phyloP scores from a whole-genome alignment of 1,284 basidiomycete genomes.

The Leccinum griseonigrum region DNA sequence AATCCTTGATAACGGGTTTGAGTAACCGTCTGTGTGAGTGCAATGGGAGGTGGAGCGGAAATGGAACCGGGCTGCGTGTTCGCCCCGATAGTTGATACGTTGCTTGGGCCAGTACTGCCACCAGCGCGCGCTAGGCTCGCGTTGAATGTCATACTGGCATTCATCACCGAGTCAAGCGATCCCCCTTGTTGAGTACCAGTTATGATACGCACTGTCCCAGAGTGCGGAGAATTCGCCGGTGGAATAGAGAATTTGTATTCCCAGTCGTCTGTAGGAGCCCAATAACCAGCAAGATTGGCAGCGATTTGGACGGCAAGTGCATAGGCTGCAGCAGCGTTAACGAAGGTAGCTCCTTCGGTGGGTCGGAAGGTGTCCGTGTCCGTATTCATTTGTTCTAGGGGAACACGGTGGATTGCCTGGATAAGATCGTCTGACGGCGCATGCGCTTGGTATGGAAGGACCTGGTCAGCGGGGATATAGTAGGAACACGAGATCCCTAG shows the following conservation, averaged over 20 bases:
- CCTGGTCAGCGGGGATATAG: constrained; percentile 48
- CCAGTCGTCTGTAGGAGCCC: constrained; percentile 72
- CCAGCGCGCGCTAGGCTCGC: constrained; percentile 23
- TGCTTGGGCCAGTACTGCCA: constrained; percentile 12
- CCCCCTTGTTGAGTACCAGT: constrained; percentile 10
- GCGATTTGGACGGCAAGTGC: constrained; percentile 69
- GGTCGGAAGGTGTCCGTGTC: constrained; percentile 52
- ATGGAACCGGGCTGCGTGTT: constrained; percentile 3
- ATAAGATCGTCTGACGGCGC: constrained; percentile 51
- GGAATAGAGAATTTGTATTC: constrained; percentile 49
- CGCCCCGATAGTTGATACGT: background rate
- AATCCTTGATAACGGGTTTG: constrained; percentile 73
- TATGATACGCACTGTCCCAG: constrained; percentile 6
- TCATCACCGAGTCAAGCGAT: constrained; percentile 35
- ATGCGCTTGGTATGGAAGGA: constrained; percentile 72
- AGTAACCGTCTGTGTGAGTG: constrained; percentile 34
- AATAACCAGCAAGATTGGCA: constrained; percentile 53
- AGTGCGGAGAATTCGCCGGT: constrained; percentile 19
- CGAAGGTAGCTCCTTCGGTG: constrained; percentile 32
- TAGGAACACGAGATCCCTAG: constrained; percentile 51
- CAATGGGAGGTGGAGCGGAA: constrained; percentile 20
- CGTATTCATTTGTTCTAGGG: constrained; percentile 45
- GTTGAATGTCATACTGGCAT: constrained; percentile 36
- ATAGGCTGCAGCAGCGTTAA: constrained; percentile 56
- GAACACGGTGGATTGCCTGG: constrained; percentile 43